Evolutionary conservation across 2,329 filamentous ascomycete species (phyloP).

Genomic region (Magnaporthales sp.): DNA sequence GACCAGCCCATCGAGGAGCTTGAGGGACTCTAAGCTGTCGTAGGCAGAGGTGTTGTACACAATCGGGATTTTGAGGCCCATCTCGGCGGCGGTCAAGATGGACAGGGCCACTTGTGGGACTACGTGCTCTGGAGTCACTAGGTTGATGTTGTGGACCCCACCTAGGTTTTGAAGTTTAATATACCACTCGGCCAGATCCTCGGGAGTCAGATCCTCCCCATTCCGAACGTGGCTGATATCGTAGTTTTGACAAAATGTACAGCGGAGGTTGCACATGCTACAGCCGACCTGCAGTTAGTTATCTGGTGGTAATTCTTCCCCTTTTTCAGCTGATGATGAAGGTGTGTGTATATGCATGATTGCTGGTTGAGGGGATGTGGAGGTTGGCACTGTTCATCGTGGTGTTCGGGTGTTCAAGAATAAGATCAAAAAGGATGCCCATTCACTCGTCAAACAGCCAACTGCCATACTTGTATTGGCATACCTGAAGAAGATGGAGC

Average conservation of each 20-base stretch:
- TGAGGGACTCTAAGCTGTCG: constrained; percentile 63
- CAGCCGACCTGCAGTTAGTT: neutral
- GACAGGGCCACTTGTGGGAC: constrained; percentile 74
- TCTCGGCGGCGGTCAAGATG: constrained; percentile 62
- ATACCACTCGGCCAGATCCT: constrained; percentile 72
- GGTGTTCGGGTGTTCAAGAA: too few relatives aligned
- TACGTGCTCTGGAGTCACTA: constrained; percentile 80
- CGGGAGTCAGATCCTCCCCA: constrained; percentile 69
- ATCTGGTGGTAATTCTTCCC: neutral
- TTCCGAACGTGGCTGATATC: constrained; percentile 78
- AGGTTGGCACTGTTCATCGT: too few relatives aligned
- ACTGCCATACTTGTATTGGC: constrained; percentile 23
- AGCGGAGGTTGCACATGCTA: constrained; percentile 54
- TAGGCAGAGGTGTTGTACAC: constrained; percentile 82
- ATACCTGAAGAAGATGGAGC: constrained; percentile 73
- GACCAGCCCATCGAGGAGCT: constrained; percentile 68
- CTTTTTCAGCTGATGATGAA: neutral
- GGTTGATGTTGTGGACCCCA: constrained; percentile 83
- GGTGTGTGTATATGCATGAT: neutral
- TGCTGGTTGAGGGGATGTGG: neutral
- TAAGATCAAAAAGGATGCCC: neutral
- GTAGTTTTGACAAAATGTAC: constrained; percentile 73
- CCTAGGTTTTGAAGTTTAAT: constrained; percentile 73
- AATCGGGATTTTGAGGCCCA: constrained; percentile 63
- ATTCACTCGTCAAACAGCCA: neutral